Evolutionary conservation across 306 rosid species (phyloP).

Genomic region (Fragaria vesca): DNA sequence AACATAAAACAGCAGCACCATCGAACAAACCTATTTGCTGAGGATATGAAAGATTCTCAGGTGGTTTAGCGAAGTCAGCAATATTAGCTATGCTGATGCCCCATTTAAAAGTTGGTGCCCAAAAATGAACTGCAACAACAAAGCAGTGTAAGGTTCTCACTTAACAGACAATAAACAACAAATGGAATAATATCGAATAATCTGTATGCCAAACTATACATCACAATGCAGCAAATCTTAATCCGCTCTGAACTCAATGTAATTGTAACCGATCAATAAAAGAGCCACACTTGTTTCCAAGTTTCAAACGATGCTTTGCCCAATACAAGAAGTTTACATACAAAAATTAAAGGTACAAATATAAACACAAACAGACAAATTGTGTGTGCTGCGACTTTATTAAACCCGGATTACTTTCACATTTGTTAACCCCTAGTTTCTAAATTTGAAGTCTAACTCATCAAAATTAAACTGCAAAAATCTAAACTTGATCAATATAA

Average conservation of each 20-base stretch:
- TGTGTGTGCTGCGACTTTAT: background rate
- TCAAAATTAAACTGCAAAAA: background rate
- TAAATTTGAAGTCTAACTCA: background rate
- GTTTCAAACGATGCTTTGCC: background rate
- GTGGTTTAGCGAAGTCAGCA: constrained; percentile 90
- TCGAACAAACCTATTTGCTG: constrained; percentile 73
- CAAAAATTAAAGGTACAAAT: background rate
- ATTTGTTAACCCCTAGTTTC: background rate
- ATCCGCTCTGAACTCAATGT: background rate
- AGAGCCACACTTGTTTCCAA: background rate
- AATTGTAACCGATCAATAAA: background rate
- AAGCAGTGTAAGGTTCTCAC: background rate
- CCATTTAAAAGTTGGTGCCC: constrained; percentile 99
- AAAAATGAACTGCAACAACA: constrained; percentile 75
- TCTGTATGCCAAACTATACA: background rate
- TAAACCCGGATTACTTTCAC: background rate
- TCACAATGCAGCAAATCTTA: background rate
- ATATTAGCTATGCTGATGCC: constrained; percentile 93
- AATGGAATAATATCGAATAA: background rate
- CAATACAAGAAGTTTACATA: background rate
- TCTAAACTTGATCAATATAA: background rate
- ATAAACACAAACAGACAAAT: background rate
- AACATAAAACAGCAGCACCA: constrained; percentile 7
- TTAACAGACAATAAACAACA: constrained; percentile 4
- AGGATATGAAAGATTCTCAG: constrained; percentile 91